A percentile compares a stretch with the other conserved stretches of the same genome.
These are phyloP conservation scores for Leccinum griseonigrum DNA, from an alignment of 1,284 basidiomycete genomes.

Conservation along the genomic window DNA sequence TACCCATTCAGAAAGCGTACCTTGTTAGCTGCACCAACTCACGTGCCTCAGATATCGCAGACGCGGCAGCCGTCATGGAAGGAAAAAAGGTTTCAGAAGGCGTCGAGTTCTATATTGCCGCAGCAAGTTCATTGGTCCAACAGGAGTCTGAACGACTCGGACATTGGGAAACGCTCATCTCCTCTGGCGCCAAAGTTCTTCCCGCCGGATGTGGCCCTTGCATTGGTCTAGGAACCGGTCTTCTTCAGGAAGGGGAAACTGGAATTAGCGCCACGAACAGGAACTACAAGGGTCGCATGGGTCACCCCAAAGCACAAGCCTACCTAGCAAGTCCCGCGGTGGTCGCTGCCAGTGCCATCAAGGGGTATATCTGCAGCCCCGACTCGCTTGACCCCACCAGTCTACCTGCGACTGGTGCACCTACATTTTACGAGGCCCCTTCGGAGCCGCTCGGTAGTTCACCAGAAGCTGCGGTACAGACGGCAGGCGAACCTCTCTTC, in stretches of 20 bases:
- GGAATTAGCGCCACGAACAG: constrained; percentile 98
- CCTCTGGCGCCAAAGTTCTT: constrained; percentile 87
- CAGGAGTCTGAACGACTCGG: constrained; percentile 83
- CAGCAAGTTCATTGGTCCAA: constrained; percentile 91
- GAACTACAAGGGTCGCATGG: constrained; percentile 99
- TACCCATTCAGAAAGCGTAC: constrained; percentile 96
- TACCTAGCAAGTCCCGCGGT: constrained; percentile 97
- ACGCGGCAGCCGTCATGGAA: constrained; percentile 86
- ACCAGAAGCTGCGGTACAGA: constrained; percentile 25
- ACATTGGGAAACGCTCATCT: constrained; percentile 86
- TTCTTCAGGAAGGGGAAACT: constrained; percentile 91
- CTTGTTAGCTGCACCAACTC: constrained; percentile 99
- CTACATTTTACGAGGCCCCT: constrained; percentile 57
- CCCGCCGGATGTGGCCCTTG: constrained; percentile 98
- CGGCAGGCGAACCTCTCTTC: constrained; percentile 59
- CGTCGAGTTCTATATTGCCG: constrained; percentile 97
- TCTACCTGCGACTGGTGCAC: constrained; percentile 54
- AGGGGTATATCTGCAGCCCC: constrained; percentile 89
- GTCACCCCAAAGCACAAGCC: constrained; percentile 90
- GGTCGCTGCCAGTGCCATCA: constrained; percentile 92
- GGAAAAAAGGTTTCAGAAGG: constrained; percentile 85
- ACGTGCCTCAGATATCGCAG: constrained; percentile 90
- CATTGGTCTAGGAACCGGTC: constrained; percentile 91
- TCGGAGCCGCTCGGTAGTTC: constrained; percentile 30
- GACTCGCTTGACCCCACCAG: constrained; percentile 58